phyloP scores from a whole-genome alignment of 2,329 filamentous ascomycete genomes.

The Penicillium palitans region DNA sequence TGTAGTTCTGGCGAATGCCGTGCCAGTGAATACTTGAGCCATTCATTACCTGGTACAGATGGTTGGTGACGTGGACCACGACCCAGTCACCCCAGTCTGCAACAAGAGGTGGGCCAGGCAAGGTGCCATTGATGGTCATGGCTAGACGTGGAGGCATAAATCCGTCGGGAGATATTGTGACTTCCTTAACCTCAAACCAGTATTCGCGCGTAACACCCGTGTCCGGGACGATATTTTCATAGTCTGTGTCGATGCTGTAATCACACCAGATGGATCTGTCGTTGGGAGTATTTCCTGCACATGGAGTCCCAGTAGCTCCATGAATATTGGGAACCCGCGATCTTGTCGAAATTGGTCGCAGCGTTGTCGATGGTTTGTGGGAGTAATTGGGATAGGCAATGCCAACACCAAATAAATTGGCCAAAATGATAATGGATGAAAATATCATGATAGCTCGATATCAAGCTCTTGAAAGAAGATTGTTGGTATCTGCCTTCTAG shows the following conservation, averaged over 20 bases:
- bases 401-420: background rate
- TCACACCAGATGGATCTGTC: constrained; percentile 34
- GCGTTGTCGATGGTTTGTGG: background rate
- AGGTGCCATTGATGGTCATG: constrained; percentile 62
- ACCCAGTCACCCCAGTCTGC: constrained; percentile 63
- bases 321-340: background rate
- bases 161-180: constrained; percentile 22
- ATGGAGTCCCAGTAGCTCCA: background rate
- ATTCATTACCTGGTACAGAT: constrained; percentile 31
- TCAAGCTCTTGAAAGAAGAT: background rate
- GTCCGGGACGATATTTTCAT: constrained; percentile 28
- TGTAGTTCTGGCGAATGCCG: constrained; percentile 35
- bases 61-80: constrained; percentile 57
- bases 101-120: constrained; percentile 66
- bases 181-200: constrained; percentile 16
- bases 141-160: constrained; percentile 38
- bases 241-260: constrained; percentile 36
- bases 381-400: background rate
- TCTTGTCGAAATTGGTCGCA: background rate
- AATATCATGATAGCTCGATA: background rate
- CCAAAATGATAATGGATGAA: background rate
- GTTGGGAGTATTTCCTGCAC: constrained; percentile 25
- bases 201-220: constrained; percentile 20
- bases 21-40: constrained; percentile 37
- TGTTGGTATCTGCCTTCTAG: background rate